Conservation (phyloP, 495 filamentous ascomycete genomes). For the Rhypophila decipiens region DNA sequence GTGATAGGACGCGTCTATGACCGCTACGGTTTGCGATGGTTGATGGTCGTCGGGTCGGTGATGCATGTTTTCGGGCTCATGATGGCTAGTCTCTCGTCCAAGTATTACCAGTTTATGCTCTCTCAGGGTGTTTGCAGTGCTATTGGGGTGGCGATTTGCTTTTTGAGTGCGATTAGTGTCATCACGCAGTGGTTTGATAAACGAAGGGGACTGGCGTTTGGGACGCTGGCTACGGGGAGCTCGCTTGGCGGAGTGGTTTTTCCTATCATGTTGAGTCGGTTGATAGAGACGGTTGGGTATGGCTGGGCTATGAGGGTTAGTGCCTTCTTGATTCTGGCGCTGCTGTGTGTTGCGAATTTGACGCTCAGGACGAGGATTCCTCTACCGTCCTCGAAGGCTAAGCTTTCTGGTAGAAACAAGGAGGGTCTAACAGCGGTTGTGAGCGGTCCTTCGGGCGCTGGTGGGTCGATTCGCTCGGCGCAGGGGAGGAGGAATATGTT, state of each 20-base stretch:
- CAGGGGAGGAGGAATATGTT: no score
- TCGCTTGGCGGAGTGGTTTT: slow-evolving; percentile 57
- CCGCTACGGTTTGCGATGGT: slow-evolving; percentile 53
- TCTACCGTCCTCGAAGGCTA: slow-evolving; percentile 15
- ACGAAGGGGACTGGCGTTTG: slow-evolving; percentile 57
- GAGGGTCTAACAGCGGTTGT: background rate
- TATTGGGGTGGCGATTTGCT: slow-evolving; percentile 24
- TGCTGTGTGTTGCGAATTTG: slow-evolving; percentile 46
- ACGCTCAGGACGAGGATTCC: slow-evolving; percentile 9
- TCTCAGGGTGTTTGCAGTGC: slow-evolving; percentile 46
- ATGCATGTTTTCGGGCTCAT: slow-evolving; percentile 67
- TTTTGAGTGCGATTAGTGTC: slow-evolving; percentile 10
- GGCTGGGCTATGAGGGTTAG: slow-evolving; percentile 59
- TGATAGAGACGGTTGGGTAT: slow-evolving; percentile 53
- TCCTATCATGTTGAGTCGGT: slow-evolving; percentile 55
- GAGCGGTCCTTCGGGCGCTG: background rate
- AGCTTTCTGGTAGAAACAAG: slow-evolving; percentile 3
- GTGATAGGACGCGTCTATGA: slow-evolving; percentile 57
- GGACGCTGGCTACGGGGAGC: slow-evolving; percentile 54
- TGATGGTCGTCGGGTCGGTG: slow-evolving; percentile 51
- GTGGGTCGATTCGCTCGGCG: no score
- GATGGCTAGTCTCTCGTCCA: slow-evolving; percentile 56
- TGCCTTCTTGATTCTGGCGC: slow-evolving; percentile 55
- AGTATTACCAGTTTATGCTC: slow-evolving; percentile 58
- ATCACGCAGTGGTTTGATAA: slow-evolving; percentile 52